These are phyloP conservation scores for Amanita phalloides DNA, from an alignment of 768 basidiomycete genomes.

Conservation along the genomic window DNA sequence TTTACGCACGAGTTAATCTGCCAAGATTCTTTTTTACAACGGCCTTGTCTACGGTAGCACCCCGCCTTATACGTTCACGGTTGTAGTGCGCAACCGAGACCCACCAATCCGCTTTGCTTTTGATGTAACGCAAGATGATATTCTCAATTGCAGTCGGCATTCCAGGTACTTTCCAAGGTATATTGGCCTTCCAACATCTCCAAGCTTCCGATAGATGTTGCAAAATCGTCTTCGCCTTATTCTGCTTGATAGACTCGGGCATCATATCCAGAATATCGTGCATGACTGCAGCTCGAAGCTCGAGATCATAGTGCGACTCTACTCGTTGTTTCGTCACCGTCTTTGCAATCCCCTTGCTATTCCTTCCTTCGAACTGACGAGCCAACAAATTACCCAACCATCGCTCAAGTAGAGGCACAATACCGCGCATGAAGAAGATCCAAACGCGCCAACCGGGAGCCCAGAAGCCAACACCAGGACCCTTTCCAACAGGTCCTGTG, in stretches of 20 bases:
- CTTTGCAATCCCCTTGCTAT: constrained; percentile 93
- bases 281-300: constrained; percentile 97
- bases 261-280: constrained; percentile 99
- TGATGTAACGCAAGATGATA: constrained; percentile 97
- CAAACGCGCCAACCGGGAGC: constrained; percentile 99
- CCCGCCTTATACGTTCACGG: constrained; percentile 92
- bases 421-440: constrained; percentile 99
- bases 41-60: constrained; percentile 96
- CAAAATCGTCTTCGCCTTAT: constrained; percentile 98
- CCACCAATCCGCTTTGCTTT: constrained; percentile 99
- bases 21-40: constrained; percentile 99
- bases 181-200: constrained; percentile 96
- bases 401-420: constrained; percentile 92
- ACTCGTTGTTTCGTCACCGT: constrained; percentile 99
- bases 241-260: constrained; percentile 98
- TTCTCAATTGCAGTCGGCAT: constrained; percentile 99
- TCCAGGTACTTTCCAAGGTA: constrained; percentile 99
- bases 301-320: constrained; percentile 96
- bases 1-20: constrained; percentile 75
- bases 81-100: constrained; percentile 98
- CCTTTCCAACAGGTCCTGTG: constrained; percentile 98
- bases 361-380: constrained; percentile 96
- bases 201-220: constrained; percentile 98
- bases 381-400: constrained; percentile 98
- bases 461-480: constrained; percentile 99